phyloP scores from a whole-genome alignment of 768 basidiomycete genomes.

The Ramaria rubella region DNA sequence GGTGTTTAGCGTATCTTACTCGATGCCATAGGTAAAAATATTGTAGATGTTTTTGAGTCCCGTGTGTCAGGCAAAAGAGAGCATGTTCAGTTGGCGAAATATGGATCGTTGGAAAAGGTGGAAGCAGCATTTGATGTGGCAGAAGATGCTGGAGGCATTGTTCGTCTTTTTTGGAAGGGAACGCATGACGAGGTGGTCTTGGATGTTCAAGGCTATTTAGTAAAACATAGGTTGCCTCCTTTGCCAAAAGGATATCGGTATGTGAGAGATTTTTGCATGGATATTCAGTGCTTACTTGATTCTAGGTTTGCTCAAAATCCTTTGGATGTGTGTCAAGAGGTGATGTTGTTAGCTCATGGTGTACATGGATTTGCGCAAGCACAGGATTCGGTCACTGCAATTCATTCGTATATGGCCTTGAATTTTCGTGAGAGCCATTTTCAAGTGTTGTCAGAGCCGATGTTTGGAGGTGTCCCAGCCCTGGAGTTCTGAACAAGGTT shows the following conservation, averaged over 20 bases:
- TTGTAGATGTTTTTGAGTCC: not conserved
- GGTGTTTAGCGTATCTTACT: too few species aligned
- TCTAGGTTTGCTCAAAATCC: not conserved
- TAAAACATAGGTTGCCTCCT: not conserved
- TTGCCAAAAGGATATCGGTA: not conserved
- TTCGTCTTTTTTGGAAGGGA: not conserved
- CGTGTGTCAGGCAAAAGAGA: not conserved
- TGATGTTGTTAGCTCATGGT: not conserved
- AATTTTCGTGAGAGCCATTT: not conserved
- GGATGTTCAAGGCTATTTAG: not conserved
- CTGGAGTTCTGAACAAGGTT: not conserved
- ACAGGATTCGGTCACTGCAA: not conserved
- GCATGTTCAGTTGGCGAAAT: not conserved
- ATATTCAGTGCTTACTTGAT: not conserved
- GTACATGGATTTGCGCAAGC: not conserved
- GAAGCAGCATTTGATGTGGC: not conserved
- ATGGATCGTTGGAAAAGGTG: not conserved
- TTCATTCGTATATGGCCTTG: not conserved
- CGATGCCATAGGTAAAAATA: too few species aligned
- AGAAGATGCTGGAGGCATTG: not conserved
- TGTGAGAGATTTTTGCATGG: not conserved
- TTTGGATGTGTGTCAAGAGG: not conserved
- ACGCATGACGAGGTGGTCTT: not conserved
- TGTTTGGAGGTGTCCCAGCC: not conserved
- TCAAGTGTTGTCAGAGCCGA: not conserved